Conservation (phyloP, 805 yeast genomes). For the Candida sphagnicola region DNA sequence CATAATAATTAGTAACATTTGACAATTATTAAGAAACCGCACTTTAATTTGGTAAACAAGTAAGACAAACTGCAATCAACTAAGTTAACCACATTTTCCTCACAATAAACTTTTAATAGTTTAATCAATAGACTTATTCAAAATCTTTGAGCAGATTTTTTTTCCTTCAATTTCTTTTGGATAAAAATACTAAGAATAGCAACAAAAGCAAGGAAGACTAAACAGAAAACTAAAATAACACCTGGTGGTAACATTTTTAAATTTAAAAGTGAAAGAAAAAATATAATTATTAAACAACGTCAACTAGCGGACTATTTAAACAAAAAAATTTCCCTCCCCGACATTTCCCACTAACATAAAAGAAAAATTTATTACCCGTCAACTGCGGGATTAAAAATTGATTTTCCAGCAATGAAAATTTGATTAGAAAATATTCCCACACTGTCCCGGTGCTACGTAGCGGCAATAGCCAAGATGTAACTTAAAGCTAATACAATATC, state of each 20-base stretch:
- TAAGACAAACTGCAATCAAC: background rate
- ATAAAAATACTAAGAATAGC: constrained; percentile 34
- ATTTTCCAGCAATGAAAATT: no score
- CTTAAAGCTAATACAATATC: no score
- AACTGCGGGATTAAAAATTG: constrained; percentile 1
- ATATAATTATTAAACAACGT: background rate
- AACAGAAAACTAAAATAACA: constrained; percentile 65
- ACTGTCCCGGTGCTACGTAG: no score
- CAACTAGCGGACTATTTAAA: background rate
- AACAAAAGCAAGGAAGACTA: constrained; percentile 45
- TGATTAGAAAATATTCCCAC: no score
- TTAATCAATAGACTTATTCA: constrained; percentile 16
- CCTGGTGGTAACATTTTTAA: constrained; percentile 63
- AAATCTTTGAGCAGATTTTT: constrained; percentile 40
- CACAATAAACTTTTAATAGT: background rate
- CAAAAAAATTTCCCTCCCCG: background rate
- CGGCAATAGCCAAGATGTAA: no score
- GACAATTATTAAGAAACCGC: background rate
- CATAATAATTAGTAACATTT: background rate
- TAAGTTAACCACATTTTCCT: background rate
- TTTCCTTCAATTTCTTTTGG: constrained; percentile 40
- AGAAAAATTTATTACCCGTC: constrained; percentile 1
- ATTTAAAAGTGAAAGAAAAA: constrained; percentile 3
- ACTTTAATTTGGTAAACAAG: background rate
- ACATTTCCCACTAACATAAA: background rate